Evolutionary conservation across 2,329 filamentous ascomycete species (phyloP), one percentile per base, ranked within the genome.

Genomic region (Clonostachys byssicola): DNA sequence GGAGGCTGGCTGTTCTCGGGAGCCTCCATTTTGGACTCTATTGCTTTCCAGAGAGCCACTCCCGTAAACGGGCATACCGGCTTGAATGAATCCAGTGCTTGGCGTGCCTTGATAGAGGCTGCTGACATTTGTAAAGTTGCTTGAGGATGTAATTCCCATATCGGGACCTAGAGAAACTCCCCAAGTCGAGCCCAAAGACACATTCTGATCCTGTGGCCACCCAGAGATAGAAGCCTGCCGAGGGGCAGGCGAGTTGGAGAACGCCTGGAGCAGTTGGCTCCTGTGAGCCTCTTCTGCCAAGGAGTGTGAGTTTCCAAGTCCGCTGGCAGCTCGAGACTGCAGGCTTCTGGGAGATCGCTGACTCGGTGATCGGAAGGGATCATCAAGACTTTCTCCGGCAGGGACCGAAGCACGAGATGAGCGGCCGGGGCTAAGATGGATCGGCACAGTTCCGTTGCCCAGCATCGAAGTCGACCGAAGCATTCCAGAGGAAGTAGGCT

Each of bases 51-150:
- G 14, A n/a, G 14, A 18, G 7, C 36, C 36, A n/a, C 14, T 39
- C 4, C 14, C 36, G 7, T 18, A 39, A n/a, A 39, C 12, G 23
- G 23, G 23, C 23, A 30, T 30, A 30, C 23, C 23, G 23, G 23
- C 23, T 30, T 30, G 23, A 10, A 30, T 30, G 10, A 30, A 30
- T 10, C 23, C 23, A 30, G 10, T 30, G 23, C 17, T 39, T n/a
- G 74, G 74, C 6, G 74, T 76, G 34, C 75, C 71, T 39, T 67
- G 70, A 48, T 75, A 77, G 18, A 81, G 53, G 51, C 74, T 78
- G 56, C 75, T 80, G 2, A 66, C 61, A 47, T 77, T 65, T 13
- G 76, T 74, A 51, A 80, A 80, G 6, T 59, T 56, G 2, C 69
- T 67, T 12, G 59, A 60, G 8, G 54, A 47, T 23, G 50, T 47